These are phyloP conservation scores for Fusarium nodosum DNA, from an alignment of 2,329 filamentous ascomycete species.

Conservation along the genomic window DNA sequence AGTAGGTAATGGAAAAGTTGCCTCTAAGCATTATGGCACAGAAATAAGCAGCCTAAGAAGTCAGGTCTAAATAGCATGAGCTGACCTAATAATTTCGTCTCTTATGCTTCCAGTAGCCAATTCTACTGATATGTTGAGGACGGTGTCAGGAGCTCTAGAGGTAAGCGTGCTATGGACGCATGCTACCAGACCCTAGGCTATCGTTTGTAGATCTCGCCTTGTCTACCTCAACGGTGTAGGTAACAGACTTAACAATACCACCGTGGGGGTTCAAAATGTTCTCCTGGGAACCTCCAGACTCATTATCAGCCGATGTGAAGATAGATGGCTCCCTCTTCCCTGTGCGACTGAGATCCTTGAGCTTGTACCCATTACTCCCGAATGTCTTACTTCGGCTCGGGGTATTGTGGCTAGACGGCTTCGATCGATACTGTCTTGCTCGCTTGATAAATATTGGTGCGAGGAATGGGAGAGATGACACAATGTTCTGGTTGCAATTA, in stretches of 20 bases:
- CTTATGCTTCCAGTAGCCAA: too few relatives aligned
- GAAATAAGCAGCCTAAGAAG: too few relatives aligned
- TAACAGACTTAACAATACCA: constrained; percentile 59
- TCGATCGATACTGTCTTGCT: constrained; percentile 59
- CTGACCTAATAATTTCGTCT: too few relatives aligned
- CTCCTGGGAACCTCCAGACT: constrained; percentile 52
- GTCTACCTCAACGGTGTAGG: constrained; percentile 58
- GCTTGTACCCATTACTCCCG: constrained; percentile 55
- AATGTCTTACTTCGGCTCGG: constrained; percentile 47
- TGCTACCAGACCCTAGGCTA: not conserved
- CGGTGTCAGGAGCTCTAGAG: too few relatives aligned
- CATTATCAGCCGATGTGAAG: constrained; percentile 47
- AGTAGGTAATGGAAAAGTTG: too few relatives aligned
- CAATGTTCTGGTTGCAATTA: constrained; percentile 56
- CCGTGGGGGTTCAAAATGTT: constrained; percentile 54
- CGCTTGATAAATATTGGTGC: constrained; percentile 60
- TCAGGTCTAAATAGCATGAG: too few relatives aligned
- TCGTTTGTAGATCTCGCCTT: constrained; percentile 7
- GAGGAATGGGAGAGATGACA: constrained; percentile 62
- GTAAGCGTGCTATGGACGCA: not conserved
- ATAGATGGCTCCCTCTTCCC: constrained; percentile 49
- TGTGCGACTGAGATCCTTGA: constrained; percentile 55
- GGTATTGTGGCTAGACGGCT: constrained; percentile 53
- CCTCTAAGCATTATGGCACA: too few relatives aligned
- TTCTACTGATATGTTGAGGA: too few relatives aligned